Evolutionary conservation across 2,329 filamentous ascomycete genomes (phyloP).

Genomic region (Phaeosphaeriaceae sp.): DNA sequence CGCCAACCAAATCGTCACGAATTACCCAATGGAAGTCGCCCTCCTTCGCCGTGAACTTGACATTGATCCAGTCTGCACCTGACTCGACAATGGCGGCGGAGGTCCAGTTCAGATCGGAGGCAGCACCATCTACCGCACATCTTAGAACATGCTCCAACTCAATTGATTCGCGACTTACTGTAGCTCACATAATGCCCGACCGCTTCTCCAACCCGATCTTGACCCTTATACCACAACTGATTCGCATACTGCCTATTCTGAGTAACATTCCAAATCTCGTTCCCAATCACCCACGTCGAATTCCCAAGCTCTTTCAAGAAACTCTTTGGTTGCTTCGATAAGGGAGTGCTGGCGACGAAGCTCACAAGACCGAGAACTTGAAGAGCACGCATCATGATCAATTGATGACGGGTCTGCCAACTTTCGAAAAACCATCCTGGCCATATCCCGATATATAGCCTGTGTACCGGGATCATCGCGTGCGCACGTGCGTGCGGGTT

Average conservation of each 20-base stretch:
- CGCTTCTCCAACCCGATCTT: slow-evolving; percentile 52
- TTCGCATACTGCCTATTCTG: slow-evolving; percentile 48
- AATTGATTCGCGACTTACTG: no score
- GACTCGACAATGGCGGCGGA: slow-evolving; percentile 53
- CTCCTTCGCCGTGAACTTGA: slow-evolving; percentile 56
- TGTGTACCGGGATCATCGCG: neutral
- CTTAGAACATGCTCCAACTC: neutral
- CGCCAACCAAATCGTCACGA: slow-evolving; percentile 56
- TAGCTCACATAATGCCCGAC: slow-evolving; percentile 56
- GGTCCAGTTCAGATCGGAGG: slow-evolving; percentile 57
- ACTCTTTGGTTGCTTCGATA: slow-evolving; percentile 14
- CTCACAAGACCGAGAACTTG: slow-evolving; percentile 18
- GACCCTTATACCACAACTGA: slow-evolving; percentile 51
- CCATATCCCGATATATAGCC: neutral
- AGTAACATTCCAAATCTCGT: slow-evolving; percentile 53
- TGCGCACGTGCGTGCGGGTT: neutral
- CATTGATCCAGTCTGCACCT: slow-evolving; percentile 55
- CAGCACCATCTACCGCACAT: slow-evolving; percentile 58
- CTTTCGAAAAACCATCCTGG: neutral
- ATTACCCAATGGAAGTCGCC: slow-evolving; percentile 63
- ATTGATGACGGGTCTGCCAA: neutral
- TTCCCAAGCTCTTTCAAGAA: slow-evolving; percentile 44
- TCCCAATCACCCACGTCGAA: slow-evolving; percentile 49
- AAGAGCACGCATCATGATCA: neutral
- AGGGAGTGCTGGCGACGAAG: slow-evolving; percentile 24